Percentiles rank a stretch among this genome's conserved stretches.
Conservation (phyloP, 2,329 filamentous ascomycete genomes). For the Diplodia intermedia region DNA sequence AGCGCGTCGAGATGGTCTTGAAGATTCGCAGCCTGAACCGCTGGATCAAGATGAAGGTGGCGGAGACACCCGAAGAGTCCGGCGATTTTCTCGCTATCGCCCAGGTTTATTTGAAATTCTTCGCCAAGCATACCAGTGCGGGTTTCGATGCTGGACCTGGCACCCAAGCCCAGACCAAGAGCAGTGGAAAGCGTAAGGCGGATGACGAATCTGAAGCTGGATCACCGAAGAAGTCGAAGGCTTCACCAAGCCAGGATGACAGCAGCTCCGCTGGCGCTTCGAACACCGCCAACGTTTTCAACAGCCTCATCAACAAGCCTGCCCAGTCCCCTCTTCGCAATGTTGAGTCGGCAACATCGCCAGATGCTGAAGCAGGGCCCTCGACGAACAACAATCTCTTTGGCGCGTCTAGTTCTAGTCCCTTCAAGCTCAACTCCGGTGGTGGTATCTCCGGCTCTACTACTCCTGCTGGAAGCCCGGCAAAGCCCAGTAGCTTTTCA, state of each 20-base stretch:
- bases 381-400: slow-evolving; percentile 16
- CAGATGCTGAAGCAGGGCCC: slow-evolving; percentile 11
- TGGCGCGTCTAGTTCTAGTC: slow-evolving; percentile 13
- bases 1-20: not conserved
- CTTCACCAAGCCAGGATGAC: not conserved
- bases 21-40: slow-evolving; percentile 2
- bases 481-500: slow-evolving; percentile 6
- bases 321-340: slow-evolving; percentile 20
- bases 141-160: not conserved
- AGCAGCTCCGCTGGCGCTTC: slow-evolving; percentile 12
- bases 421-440: slow-evolving; percentile 5
- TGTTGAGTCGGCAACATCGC: slow-evolving; percentile 14
- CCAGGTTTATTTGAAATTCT: not conserved
- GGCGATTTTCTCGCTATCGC: not conserved
- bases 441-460: slow-evolving; percentile 12
- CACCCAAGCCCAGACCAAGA: slow-evolving; percentile 3
- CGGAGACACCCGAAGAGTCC: not conserved
- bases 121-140: not conserved
- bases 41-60: slow-evolving; percentile 5
- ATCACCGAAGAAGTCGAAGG: slow-evolving; percentile 25
- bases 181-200: slow-evolving; percentile 20
- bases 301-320: slow-evolving; percentile 28
- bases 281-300: slow-evolving; percentile 31
- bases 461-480: slow-evolving; percentile 28
- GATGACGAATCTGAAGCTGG: slow-evolving; percentile 11